Evolutionary conservation across 2,329 filamentous ascomycete genomes (phyloP).

Genomic region (Tolypocladium tundrense): DNA sequence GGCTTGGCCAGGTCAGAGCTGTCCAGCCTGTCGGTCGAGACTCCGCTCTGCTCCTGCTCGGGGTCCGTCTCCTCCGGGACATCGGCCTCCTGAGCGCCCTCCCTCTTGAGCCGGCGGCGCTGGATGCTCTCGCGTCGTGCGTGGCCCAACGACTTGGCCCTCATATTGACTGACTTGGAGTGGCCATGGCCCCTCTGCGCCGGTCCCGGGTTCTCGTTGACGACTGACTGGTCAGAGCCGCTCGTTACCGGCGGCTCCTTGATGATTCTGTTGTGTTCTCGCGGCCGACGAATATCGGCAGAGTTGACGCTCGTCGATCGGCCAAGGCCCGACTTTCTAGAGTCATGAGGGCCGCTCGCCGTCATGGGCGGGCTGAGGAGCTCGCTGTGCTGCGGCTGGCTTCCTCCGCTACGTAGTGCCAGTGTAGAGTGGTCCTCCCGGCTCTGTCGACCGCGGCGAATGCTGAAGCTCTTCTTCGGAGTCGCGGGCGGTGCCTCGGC

Average conservation of each 20-base stretch:
- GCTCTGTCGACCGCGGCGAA: slow-evolving; percentile 50
- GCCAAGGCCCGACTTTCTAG: slow-evolving; percentile 58
- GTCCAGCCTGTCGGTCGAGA: slow-evolving; percentile 50
- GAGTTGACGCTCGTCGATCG: slow-evolving; percentile 89
- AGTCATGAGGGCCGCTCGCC: slow-evolving; percentile 43
- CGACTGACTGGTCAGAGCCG: slow-evolving; percentile 65
- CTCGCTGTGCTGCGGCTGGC: slow-evolving; percentile 65
- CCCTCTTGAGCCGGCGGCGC: slow-evolving; percentile 64
- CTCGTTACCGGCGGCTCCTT: slow-evolving; percentile 65
- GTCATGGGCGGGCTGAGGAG: slow-evolving; percentile 64
- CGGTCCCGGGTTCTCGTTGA: slow-evolving; percentile 40
- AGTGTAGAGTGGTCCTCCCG: slow-evolving; percentile 37
- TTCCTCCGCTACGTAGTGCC: slow-evolving; percentile 45
- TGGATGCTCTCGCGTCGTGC: slow-evolving; percentile 88
- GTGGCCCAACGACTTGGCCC: slow-evolving; percentile 83
- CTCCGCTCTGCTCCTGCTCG: slow-evolving; percentile 55
- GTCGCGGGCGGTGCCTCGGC: slow-evolving; percentile 49
- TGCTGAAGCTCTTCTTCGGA: slow-evolving; percentile 81
- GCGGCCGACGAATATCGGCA: slow-evolving; percentile 60
- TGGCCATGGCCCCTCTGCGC: slow-evolving; percentile 41
- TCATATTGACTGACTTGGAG: slow-evolving; percentile 52
- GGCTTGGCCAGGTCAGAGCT: slow-evolving; percentile 80
- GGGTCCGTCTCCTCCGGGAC: slow-evolving; percentile 86
- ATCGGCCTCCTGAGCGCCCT: slow-evolving; percentile 62
- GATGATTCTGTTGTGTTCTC: slow-evolving; percentile 34